Evolutionary conservation across 2,329 filamentous ascomycete species (phyloP).

Genomic region (Aspergillus sp.): DNA sequence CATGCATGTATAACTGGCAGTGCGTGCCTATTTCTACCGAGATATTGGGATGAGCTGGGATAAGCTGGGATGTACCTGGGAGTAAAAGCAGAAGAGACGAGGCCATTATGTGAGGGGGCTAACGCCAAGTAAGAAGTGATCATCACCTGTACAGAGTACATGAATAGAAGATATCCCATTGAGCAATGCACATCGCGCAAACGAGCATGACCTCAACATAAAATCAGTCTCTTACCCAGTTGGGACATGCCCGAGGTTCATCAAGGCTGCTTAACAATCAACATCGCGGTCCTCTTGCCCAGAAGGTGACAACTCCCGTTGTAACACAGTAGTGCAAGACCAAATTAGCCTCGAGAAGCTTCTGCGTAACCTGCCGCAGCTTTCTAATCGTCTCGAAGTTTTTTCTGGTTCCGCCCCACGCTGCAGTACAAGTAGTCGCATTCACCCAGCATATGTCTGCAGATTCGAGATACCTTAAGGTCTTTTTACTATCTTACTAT

Average conservation of each 20-base stretch:
- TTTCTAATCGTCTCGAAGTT: conserved; percentile 15
- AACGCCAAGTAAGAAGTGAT: too few relatives aligned
- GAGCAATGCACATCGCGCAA: neutral
- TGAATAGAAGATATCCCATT: too few relatives aligned
- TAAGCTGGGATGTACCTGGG: too few relatives aligned
- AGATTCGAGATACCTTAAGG: neutral
- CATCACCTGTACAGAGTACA: too few relatives aligned
- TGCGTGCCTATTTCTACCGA: too few relatives aligned
- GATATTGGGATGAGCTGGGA: too few relatives aligned
- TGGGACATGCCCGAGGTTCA: neutral
- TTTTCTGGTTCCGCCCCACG: conserved; percentile 7
- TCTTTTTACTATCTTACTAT: too few relatives aligned
- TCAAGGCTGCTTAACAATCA: conserved; percentile 17
- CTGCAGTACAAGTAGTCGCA: neutral
- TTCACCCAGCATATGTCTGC: neutral
- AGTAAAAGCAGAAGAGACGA: too few relatives aligned
- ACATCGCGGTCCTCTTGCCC: conserved; percentile 20
- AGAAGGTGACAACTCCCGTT: conserved; percentile 18
- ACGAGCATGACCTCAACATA: neutral
- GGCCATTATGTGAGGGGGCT: too few relatives aligned
- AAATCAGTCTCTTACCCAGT: too few relatives aligned
- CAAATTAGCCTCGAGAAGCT: conserved; percentile 17
- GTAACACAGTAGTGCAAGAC: neutral
- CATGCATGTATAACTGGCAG: too few relatives aligned
- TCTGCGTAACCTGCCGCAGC: conserved; percentile 15